phyloP scores from a whole-genome alignment of 1,284 basidiomycete species.

The Phylloporus sp. region DNA sequence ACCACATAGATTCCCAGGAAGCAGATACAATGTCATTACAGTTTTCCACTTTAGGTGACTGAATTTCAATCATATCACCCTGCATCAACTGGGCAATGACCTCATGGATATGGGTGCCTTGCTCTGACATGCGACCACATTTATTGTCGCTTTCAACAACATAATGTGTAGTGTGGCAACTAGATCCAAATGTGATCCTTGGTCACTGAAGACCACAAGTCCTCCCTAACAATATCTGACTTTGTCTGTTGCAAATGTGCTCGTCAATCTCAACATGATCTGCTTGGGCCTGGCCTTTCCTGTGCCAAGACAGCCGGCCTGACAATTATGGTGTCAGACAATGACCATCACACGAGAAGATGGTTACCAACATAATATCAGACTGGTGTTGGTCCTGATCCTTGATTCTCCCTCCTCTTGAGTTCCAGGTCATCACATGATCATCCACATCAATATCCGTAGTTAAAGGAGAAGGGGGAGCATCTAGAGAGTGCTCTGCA shows the following conservation, averaged over 20 bases:
- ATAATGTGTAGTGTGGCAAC: too few relatives aligned
- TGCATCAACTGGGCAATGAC: too few relatives aligned
- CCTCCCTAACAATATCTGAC: background rate
- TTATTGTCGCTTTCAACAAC: background rate
- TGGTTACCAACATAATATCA: slow-evolving; percentile 14
- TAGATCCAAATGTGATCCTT: too few relatives aligned
- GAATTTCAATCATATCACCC: background rate
- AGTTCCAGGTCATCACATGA: background rate
- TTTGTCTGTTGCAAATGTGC: background rate
- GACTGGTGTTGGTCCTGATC: background rate
- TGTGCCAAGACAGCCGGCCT: background rate
- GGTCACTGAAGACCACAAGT: background rate
- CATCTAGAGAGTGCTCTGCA: background rate
- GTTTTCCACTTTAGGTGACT: background rate
- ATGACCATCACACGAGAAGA: background rate
- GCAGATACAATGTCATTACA: too few relatives aligned
- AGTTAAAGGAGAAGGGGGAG: slow-evolving; percentile 2
- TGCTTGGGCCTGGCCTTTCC: too few relatives aligned
- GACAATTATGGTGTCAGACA: slow-evolving; percentile 5
- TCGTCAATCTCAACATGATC: background rate
- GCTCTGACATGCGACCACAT: background rate
- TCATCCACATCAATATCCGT: background rate
- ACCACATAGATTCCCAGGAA: slow-evolving; percentile 6
- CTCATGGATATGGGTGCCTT: background rate
- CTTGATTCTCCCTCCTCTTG: background rate